These are phyloP conservation scores for Macaranga tanarius DNA, from an alignment of 441 rosid species.

Conservation along the genomic window DNA sequence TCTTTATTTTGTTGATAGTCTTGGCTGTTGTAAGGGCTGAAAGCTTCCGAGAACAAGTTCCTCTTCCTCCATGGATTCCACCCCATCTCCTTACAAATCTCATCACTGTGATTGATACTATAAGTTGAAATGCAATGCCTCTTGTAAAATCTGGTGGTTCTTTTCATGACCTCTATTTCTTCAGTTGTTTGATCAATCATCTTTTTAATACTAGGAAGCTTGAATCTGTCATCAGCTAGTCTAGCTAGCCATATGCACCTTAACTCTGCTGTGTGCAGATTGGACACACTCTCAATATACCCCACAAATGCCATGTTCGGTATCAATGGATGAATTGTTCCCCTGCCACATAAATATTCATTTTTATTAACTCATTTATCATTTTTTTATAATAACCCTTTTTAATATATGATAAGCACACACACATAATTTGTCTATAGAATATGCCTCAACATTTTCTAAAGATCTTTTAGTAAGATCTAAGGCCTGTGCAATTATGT, in stretches of 20 bases:
- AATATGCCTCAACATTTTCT: not conserved
- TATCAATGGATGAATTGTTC: slow-evolving; percentile 55
- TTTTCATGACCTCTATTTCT: slow-evolving; percentile 44
- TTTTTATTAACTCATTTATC: not conserved
- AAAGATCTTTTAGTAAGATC: not conserved
- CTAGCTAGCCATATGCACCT: slow-evolving; percentile 50
- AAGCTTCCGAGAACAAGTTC: slow-evolving; percentile 42
- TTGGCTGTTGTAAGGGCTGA: slow-evolving; percentile 42
- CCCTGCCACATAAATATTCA: slow-evolving; percentile 27
- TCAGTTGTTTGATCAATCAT: slow-evolving; percentile 35
- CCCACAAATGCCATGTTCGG: slow-evolving; percentile 66
- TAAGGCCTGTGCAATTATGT: not conserved
- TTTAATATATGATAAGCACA: not conserved
- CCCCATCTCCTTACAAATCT: slow-evolving; percentile 63
- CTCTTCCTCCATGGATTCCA: slow-evolving; percentile 53
- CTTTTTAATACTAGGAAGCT: slow-evolving; percentile 37
- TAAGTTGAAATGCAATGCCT: slow-evolving; percentile 50
- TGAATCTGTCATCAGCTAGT: slow-evolving; percentile 36
- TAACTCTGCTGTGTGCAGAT: slow-evolving; percentile 51
- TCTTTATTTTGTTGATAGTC: slow-evolving; percentile 34
- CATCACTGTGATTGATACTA: slow-evolving; percentile 54
- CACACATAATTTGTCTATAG: too few relatives aligned
- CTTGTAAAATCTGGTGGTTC: slow-evolving; percentile 44
- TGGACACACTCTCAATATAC: slow-evolving; percentile 51
- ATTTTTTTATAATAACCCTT: not conserved